Evolutionary conservation across 129 eudicot species (phyloP).

Genomic region (Helianthus tuberosus): DNA sequence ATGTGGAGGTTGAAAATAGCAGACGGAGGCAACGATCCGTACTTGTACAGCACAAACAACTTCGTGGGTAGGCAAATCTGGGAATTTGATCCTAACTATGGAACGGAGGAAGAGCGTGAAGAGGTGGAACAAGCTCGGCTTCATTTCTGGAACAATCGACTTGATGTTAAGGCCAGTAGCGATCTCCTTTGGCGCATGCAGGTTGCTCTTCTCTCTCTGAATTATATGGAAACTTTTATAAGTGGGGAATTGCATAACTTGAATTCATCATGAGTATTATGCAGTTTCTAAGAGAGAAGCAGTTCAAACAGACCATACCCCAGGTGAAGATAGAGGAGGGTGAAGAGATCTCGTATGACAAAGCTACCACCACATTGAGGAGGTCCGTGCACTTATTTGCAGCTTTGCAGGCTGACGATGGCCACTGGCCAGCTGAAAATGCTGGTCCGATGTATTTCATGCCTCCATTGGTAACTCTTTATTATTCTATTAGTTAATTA

Average conservation of each 20-base stretch:
- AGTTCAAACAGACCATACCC: constrained; percentile 58
- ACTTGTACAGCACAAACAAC: constrained; percentile 39
- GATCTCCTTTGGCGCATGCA: constrained; percentile 53
- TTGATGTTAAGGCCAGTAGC: constrained; percentile 34
- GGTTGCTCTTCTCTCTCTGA: constrained; percentile 20
- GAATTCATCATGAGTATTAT: not conserved
- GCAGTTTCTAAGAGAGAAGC: constrained; percentile 66
- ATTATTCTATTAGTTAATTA: no score
- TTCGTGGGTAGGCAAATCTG: constrained; percentile 51
- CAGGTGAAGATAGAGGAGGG: constrained; percentile 62
- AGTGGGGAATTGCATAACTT: not conserved
- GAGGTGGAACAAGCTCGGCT: constrained; percentile 47
- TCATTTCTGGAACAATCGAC: constrained; percentile 44
- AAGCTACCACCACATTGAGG: constrained; percentile 42
- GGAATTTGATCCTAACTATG: constrained; percentile 49
- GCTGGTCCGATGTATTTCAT: constrained; percentile 67
- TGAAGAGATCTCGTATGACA: constrained; percentile 56
- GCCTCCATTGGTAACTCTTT: constrained; percentile 53
- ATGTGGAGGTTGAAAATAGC: constrained; percentile 56
- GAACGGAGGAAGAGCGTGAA: constrained; percentile 37
- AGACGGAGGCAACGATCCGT: constrained; percentile 34
- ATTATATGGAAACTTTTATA: not conserved
- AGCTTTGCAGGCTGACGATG: constrained; percentile 66
- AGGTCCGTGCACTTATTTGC: constrained; percentile 53
- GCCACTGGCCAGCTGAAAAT: constrained; percentile 86